A percentile compares a stretch with the other conserved stretches of the same genome.
phyloP scores from a whole-genome alignment of 2,329 filamentous ascomycete species.

The Paraconiothyrium brasiliense region DNA sequence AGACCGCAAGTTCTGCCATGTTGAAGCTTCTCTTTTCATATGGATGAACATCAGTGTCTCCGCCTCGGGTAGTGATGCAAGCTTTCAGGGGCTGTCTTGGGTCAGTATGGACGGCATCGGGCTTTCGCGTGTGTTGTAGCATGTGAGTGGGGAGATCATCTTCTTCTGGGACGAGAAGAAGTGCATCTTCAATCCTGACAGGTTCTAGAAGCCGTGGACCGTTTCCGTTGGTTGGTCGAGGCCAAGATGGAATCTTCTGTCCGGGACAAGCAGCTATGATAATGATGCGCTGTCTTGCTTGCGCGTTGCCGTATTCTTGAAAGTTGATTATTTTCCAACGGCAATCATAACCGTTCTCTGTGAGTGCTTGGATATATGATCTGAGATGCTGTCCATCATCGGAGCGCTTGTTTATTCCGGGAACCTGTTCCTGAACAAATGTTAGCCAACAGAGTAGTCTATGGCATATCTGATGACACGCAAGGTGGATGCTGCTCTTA shows the following conservation, averaged over 20 bases:
- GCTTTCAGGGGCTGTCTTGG: neutral
- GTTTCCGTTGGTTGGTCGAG: neutral
- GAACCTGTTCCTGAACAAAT: conserved; percentile 1
- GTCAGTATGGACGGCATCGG: neutral
- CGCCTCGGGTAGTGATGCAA: conserved; percentile 1
- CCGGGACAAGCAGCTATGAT: conserved; percentile 1
- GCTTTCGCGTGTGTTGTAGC: neutral
- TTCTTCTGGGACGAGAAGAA: neutral
- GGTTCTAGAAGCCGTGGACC: neutral
- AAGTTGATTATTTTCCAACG: neutral
- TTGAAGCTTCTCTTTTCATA: conserved; percentile 1
- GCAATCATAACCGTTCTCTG: neutral
- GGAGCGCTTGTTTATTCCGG: neutral
- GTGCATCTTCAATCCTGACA: neutral
- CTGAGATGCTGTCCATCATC: conserved; percentile 1
- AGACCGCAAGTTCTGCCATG: neutral
- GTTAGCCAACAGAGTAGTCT: neutral
- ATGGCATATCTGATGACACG: neutral
- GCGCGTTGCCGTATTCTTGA: neutral
- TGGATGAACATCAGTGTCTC: neutral
- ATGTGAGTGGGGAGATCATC: neutral
- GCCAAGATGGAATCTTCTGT: neutral
- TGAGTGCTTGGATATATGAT: conserved; percentile 1
- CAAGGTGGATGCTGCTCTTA: neutral
- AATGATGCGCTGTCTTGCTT: conserved; percentile 1